A percentile compares a stretch with the other conserved stretches of the same genome.
Conservation (phyloP, 495 filamentous ascomycete species). For the Cryomyces minteri region DNA sequence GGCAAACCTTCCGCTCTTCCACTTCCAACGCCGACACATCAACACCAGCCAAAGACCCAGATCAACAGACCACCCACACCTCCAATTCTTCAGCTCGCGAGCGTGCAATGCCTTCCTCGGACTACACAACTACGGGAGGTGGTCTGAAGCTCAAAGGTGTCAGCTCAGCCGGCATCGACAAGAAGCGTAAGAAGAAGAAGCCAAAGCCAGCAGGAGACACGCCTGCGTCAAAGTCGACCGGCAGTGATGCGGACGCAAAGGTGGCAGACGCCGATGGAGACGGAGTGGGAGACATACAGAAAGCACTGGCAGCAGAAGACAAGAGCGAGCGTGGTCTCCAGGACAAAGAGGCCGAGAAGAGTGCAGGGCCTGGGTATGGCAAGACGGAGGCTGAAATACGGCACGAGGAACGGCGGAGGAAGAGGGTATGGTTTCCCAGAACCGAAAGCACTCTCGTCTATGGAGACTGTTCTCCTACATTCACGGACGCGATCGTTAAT, state of each 20-base stretch:
- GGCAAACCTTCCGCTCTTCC: too few species aligned
- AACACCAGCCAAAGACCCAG: too few species aligned
- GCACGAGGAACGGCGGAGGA: slow-evolving; percentile 61
- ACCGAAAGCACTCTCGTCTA: slow-evolving; percentile 11
- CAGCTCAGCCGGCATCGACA: slow-evolving; percentile 32
- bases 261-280: slow-evolving; percentile 17
- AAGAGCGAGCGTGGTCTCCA: not conserved
- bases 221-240: not conserved
- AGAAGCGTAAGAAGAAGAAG: slow-evolving; percentile 48
- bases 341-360: slow-evolving; percentile 3
- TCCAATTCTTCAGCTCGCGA: not conserved
- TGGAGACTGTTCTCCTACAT: slow-evolving; percentile 1
- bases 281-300: slow-evolving; percentile 4
- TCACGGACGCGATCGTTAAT: not conserved
- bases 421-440: slow-evolving; percentile 32
- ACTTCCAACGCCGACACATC: too few species aligned
- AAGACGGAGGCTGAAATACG: slow-evolving; percentile 81
- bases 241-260: not conserved
- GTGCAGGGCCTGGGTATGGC: slow-evolving; percentile 2
- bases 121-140: slow-evolving; percentile 47
- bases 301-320: slow-evolving; percentile 6
- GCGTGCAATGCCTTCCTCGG: slow-evolving; percentile 36
- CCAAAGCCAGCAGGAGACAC: slow-evolving; percentile 21
- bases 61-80: not conserved
- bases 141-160: slow-evolving; percentile 68